Evolutionary conservation across 305 asterid genomes (phyloP), one percentile per base, ranked within the genome.

Genomic region (Ruellia speciosa): DNA sequence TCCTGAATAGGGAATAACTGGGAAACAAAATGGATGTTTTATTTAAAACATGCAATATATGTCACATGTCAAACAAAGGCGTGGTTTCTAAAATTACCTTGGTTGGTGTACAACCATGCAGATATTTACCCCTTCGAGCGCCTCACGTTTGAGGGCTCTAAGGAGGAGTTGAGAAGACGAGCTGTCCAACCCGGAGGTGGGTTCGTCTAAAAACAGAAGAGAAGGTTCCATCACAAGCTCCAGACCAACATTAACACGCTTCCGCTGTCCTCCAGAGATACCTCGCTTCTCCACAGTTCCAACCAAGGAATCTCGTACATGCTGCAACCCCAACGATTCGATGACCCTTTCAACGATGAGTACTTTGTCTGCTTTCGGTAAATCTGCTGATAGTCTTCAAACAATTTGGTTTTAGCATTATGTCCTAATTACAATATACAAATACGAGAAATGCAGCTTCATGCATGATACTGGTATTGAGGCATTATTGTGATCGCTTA

Each of bases 171-270:
- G 94, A 70, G 96, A 90, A 54, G 97, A 90, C 1, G 96, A 78
- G 74, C 96, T 90, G 79, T 90, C 97, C 79, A 90, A 66, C 24
- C 97, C 97, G 7, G 97, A 85, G 0, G 97, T 90, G 11, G 97
- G 97, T 55, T 90, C 97, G 52, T 87, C 96, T 59, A 90, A 70
- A 78, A 87, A 85, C 55, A 90, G 69, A 65, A 90, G 80, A 18
- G 97, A 90, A 65, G 97, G 97, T 70, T 90, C 97, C 90, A 90
- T 87, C n/a, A 87, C 97, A 67, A 90, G 85, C 81, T 90, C 97
- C 17, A 90, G 67, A 12, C 95, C 97, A n/a, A 90, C 97, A 63
- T 90, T 90, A 57, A 90, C 97, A 45, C 97, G 85, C 72, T 90
- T 90, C 66, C 85, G 78, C 72, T 90, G 97, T 20, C 97, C 97